phyloP scores from a whole-genome alignment of 331 rosid genomes.

The Pyrus hybrid region DNA sequence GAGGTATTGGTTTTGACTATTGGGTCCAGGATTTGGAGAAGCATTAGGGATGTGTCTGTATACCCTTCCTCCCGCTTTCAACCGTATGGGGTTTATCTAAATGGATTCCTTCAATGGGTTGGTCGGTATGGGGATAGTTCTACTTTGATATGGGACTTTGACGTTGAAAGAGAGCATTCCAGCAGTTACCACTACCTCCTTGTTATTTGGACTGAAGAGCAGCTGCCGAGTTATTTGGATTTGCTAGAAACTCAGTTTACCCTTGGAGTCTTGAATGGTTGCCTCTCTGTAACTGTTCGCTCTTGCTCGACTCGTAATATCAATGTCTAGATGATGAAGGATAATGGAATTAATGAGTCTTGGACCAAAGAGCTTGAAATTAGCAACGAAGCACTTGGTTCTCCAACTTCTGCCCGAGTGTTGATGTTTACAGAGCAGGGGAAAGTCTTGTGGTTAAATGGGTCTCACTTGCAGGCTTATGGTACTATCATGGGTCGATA shows the following conservation, averaged over 20 bases:
- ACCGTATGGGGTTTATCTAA: background rate
- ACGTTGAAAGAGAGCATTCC: background rate
- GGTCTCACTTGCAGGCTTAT: background rate
- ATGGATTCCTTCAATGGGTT: slow-evolving; percentile 4
- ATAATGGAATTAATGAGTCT: background rate
- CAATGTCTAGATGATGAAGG: slow-evolving; percentile 4
- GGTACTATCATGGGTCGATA: background rate
- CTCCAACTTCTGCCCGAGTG: background rate
- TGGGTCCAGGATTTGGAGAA: background rate
- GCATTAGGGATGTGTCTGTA: background rate
- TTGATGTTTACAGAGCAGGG: background rate
- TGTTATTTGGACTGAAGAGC: background rate
- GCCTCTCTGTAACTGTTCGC: background rate
- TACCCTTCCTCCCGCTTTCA: background rate
- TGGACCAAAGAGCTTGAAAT: slow-evolving; percentile 6
- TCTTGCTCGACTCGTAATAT: background rate
- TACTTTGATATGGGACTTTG: background rate
- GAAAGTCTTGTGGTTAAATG: background rate
- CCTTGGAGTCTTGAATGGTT: slow-evolving; percentile 3
- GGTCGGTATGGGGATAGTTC: background rate
- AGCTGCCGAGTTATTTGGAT: background rate
- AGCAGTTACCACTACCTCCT: background rate
- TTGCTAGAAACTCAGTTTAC: background rate
- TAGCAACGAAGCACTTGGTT: background rate
- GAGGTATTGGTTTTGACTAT: background rate